phyloP scores from a whole-genome alignment of 2,329 filamentous ascomycete genomes.

The Arthrobotrys iridis region DNA sequence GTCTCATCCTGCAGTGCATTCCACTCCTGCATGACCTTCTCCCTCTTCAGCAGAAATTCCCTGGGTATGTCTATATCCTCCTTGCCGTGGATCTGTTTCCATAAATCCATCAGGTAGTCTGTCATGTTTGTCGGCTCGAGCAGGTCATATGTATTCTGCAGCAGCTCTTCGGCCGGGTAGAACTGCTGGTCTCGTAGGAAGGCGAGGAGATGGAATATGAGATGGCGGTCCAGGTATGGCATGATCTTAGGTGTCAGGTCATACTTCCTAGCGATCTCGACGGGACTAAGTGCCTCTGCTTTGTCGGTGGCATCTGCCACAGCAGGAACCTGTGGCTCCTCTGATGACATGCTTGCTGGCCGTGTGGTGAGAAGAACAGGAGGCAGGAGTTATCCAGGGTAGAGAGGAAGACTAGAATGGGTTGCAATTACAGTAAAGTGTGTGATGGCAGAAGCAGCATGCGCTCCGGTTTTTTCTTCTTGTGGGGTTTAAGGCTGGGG shows the following conservation, averaged over 20 bases:
- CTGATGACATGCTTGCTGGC: slow-evolving; percentile 43
- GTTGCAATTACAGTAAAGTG: slow-evolving; percentile 55
- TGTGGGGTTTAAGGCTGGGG: slow-evolving; percentile 42
- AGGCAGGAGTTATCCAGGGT: slow-evolving; percentile 52
- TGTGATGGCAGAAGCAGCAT: not conserved
- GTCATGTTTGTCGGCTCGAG: slow-evolving; percentile 99
- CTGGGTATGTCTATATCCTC: slow-evolving; percentile 75
- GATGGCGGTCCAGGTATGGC: slow-evolving; percentile 90
- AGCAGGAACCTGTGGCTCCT: slow-evolving; percentile 24
- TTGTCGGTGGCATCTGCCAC: slow-evolving; percentile 24
- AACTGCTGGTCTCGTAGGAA: slow-evolving; percentile 76
- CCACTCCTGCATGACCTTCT: slow-evolving; percentile 84
- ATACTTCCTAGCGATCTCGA: slow-evolving; percentile 66
- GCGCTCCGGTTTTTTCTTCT: slow-evolving; percentile 19
- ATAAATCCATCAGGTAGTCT: slow-evolving; percentile 92
- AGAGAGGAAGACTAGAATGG: slow-evolving; percentile 50
- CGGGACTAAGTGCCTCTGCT: slow-evolving; percentile 32
- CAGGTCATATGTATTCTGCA: slow-evolving; percentile 88
- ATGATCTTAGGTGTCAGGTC: slow-evolving; percentile 89
- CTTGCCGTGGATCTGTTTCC: slow-evolving; percentile 86
- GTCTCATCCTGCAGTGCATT: slow-evolving; percentile 87
- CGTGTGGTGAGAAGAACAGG: slow-evolving; percentile 8
- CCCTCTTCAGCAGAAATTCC: slow-evolving; percentile 87
- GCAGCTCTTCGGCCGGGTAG: slow-evolving; percentile 72
- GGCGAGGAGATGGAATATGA: slow-evolving; percentile 96